Percentiles rank a stretch among this genome's conserved stretches.
Evolutionary conservation across 108 stramenopile species (phyloP).

Genomic region (Nitzschia putrida): DNA sequence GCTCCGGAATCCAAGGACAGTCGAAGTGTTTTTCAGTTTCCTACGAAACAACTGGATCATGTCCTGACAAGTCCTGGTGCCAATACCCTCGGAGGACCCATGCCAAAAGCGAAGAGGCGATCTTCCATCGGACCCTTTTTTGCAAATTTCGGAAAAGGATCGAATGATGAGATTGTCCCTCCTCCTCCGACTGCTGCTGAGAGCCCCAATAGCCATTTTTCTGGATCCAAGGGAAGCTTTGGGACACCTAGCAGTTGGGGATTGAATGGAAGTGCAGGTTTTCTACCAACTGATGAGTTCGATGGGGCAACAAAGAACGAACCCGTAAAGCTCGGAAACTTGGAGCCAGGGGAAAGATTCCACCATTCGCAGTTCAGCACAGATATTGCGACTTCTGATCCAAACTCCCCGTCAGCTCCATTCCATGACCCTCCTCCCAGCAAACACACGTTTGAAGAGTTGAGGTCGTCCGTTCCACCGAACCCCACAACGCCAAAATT

Average conservation of each 20-base stretch:
- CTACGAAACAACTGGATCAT: not conserved
- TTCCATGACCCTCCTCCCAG: not conserved
- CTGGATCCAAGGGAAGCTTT: not conserved
- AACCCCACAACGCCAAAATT: not conserved
- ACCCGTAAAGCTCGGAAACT: not conserved
- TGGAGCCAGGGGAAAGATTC: no score
- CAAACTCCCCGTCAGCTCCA: not conserved
- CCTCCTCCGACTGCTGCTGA: not conserved
- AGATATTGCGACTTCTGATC: not conserved
- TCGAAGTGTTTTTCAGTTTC: conserved; percentile 2
- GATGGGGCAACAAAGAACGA: not conserved
- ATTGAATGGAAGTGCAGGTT: no score
- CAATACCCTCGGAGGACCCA: not conserved
- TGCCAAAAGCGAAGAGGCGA: not conserved
- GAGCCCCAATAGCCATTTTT: not conserved
- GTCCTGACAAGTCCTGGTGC: not conserved
- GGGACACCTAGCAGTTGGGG: not conserved
- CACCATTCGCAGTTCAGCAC: no score
- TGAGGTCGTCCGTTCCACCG: not conserved
- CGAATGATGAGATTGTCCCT: not conserved
- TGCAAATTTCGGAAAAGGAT: not conserved
- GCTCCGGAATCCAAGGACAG: not conserved
- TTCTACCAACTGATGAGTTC: no score
- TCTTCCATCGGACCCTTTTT: not conserved
- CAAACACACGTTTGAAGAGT: not conserved